Base-by-base conservation (phyloP, 345 rosid species). In the Raphanus sativus region DNA sequence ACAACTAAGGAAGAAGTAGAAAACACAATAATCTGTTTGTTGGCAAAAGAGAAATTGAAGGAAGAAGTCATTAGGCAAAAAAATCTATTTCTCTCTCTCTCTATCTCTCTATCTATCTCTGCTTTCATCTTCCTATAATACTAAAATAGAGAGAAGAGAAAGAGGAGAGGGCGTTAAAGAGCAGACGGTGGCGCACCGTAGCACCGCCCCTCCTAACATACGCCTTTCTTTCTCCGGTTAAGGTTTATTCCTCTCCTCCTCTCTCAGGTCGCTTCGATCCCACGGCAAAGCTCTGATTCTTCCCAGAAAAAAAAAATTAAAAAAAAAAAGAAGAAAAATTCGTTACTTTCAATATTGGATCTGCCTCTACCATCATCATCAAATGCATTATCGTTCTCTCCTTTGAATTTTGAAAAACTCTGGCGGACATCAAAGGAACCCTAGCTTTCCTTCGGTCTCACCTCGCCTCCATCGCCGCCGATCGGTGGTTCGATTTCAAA, bases 371-470 rank as follows among this genome's bases (percentile, higher is more conserved):
- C 33, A 3, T 4, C 6, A 13, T 1, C 24, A 3, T 59, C 54
- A 50, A 66, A 65, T 77, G 71, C 76, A 59, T 59, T 17, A 62
- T 77, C 28, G 12, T 17, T 32, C 7, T 38, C 29, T 36, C 11
- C 4, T 4, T 0, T 58, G 13, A 11, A 24, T 15, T 26, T 8
- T 17, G 13, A 56, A 34, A 65, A 84, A 77, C 81, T 77, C 88
- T 85, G 91, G 90, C 84, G 77, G 88, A 84, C 75, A 74, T 83
- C n/a, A 83, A 81, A 75, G 86, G 86, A 67, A 84, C 86, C 70
- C 69, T 82, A 74, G 85, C 83, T 70, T 85, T 81, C 69, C 75
- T 81, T 38, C 83, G 72, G 36, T 83, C 79, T 5, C 65, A 75
- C 26, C 56, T 85, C 9, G 70, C 81, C 50, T 61, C 84, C 16